Base-by-base conservation (phyloP, 495 filamentous ascomycete species). In the Mycothermus thermophilus region DNA sequence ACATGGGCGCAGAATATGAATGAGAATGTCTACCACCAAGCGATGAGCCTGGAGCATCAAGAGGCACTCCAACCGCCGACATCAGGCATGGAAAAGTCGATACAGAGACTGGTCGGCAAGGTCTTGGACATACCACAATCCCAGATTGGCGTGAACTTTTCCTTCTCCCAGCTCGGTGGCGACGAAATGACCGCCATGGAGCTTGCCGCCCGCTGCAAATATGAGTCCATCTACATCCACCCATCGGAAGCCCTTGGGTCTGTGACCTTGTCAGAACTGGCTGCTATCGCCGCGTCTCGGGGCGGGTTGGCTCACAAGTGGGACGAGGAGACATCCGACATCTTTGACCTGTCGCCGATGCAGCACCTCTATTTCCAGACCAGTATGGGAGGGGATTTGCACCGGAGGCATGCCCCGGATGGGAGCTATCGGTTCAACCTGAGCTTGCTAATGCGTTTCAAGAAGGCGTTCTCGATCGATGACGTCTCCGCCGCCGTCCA, bases 341-440 rank as follows among this genome's bases (percentile, higher is more conserved):
- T 54, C 20, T 84, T 83, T 42, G 65, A 67, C 4, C 63, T 86
- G 5, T 75, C 78, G 0, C 80, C 80, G 0, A 81, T 84, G 52
- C 79, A 86, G 47, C 61, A 67, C 15, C 54, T 83, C 11, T 82
- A 80, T 49, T 83, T 81, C 38, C 62, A 75, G 38, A 62, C 63
- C 0, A 36, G 41, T 6, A 62, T 64, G 55, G 58, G 63, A 2
- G 50, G 51, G 1, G 52, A 59, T 26, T 20, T 42, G 22, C 41
- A 41, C 14, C 52, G 40, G 24, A 46, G 59, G 25, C 49, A 64
- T 16, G 58, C 59, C 0, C 50, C 58, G 23, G 66, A 75, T 14
- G 67, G 64, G 0, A 63, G 71, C 40, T 74, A 74, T n/a, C 72
- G 80, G 35, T 86, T 80, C 48, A 83, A 83, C 46, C 77, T 80